Base-by-base conservation (phyloP, 768 basidiomycete genomes). In the Gloeophyllum trabeum region DNA sequence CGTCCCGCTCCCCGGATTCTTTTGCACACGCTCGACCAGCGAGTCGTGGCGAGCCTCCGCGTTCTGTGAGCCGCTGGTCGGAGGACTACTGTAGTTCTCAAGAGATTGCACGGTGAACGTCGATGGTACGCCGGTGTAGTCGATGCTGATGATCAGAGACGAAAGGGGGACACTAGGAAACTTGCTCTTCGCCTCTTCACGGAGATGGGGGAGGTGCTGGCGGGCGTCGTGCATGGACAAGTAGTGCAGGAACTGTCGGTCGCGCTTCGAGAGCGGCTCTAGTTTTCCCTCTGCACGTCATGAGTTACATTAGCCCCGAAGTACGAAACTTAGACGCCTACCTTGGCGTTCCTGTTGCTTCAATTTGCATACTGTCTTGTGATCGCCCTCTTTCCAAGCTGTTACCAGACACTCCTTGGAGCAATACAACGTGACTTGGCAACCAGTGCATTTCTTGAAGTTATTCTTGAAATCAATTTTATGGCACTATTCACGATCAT, bases 401-500 rank as follows among this genome's bases (percentile, higher is more conserved):
- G 46, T 40, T 3, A 49, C 48, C 43, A 64, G 64, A 41, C 65
- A 65, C 43, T 64, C 62, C 48, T 61, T 61, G 2, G 64, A 65
- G 43, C 65, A 65, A 46, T 65, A 65, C 10, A 62, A 48, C 3
- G 64, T 63, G 6, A 51, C 56, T 4, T 54, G 52, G 47, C 65
- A 65, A 4, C 53, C 55, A 4, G 52, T 48, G 41, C 64, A 67
- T 35, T 60, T 58, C 32, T 52, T 49, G 46, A 67, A 61, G 13
- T 53, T 56, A 39, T 61, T 60, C 45, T 58, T 62, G 3, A 42
- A 45, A 21, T 61, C 61, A 26, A 60, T 43, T 48, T 61, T 63
- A 13, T 61, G 61, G 41, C 63, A 65, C 63, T 64, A 12, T 39
- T n/a, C n/a, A n/a, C n/a, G n/a, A n/a, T n/a, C n/a, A n/a, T n/a